Evolutionary conservation across 2,329 filamentous ascomycete species (phyloP).

Genomic region (Penicillium expansum): DNA sequence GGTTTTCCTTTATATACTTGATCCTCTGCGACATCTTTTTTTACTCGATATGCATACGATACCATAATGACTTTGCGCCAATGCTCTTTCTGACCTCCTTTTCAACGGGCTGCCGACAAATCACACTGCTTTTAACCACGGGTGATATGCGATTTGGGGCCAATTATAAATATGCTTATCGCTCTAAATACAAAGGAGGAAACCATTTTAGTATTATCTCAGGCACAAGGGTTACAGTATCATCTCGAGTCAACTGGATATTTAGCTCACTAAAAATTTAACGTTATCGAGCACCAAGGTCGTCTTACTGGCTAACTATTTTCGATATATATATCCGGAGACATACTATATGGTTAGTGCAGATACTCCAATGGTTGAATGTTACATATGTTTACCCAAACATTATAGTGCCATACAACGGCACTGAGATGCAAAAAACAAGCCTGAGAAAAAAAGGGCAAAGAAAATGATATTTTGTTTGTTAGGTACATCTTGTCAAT

Average conservation of each 20-base stretch:
- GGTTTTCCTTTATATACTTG: neutral
- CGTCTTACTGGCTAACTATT: neutral
- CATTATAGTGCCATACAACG: no score
- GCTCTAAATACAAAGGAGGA: neutral
- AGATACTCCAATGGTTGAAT: neutral
- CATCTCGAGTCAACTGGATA: neutral
- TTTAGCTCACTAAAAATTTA: no score
- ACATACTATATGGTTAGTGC: neutral
- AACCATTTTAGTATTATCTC: neutral
- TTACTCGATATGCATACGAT: neutral
- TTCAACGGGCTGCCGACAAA: neutral
- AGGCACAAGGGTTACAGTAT: neutral
- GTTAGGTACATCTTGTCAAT: neutral
- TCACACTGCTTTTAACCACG: neutral
- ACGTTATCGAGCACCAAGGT: neutral
- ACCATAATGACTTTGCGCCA: conserved; percentile 1
- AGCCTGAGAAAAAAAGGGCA: no score
- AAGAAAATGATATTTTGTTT: neutral
- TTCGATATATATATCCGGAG: neutral
- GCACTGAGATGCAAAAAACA: no score
- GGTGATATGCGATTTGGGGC: neutral
- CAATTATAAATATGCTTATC: neutral
- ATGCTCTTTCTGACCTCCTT: neutral
- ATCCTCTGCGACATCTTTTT: neutral
- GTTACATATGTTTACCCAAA: no score